Evolutionary conservation across 2,329 filamentous ascomycete species (phyloP).

Genomic region (Aureobasidium sp.): DNA sequence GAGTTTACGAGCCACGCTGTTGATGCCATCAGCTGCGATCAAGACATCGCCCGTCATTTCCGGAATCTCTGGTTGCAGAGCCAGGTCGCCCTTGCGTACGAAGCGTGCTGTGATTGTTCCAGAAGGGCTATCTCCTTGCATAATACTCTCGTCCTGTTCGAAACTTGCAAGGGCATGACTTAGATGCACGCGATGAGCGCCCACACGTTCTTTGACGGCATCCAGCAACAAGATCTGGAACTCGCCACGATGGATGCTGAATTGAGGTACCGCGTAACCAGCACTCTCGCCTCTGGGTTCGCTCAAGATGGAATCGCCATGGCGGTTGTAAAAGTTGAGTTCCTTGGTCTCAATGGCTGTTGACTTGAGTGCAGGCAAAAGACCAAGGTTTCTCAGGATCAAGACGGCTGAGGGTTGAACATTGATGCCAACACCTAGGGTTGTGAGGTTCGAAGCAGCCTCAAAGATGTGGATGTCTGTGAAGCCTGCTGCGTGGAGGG

Average conservation of each 20-base stretch:
- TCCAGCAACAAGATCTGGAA: conserved; percentile 40
- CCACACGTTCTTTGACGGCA: conserved; percentile 36
- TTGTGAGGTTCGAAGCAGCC: conserved; percentile 34
- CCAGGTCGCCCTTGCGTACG: conserved; percentile 24
- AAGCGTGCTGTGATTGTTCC: conserved; percentile 34
- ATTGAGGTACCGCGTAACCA: conserved; percentile 39
- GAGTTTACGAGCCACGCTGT: conserved; percentile 35
- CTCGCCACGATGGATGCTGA: conserved; percentile 41
- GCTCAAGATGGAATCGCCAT: conserved; percentile 37
- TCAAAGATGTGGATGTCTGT: conserved; percentile 40
- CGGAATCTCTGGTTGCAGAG: conserved; percentile 24
- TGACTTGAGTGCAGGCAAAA: conserved; percentile 34
- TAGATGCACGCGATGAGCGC: conserved; percentile 32
- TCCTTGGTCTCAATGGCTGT: conserved; percentile 38
- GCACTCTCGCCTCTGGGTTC: conserved; percentile 36
- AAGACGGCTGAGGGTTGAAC: conserved; percentile 41
- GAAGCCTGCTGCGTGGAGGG: conserved; percentile 47
- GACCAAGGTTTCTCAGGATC: conserved; percentile 38
- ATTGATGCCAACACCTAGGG: conserved; percentile 42
- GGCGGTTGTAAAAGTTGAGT: conserved; percentile 40
- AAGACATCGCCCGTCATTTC: conserved; percentile 30
- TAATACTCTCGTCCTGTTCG: conserved; percentile 24
- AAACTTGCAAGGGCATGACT: conserved; percentile 34
- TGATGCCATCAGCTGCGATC: conserved; percentile 41
- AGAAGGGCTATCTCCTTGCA: background rate